A percentile compares a stretch with the other conserved stretches of the same genome.
Conservation (phyloP, 2,329 filamentous ascomycete genomes). For the Fusarium albidum region DNA sequence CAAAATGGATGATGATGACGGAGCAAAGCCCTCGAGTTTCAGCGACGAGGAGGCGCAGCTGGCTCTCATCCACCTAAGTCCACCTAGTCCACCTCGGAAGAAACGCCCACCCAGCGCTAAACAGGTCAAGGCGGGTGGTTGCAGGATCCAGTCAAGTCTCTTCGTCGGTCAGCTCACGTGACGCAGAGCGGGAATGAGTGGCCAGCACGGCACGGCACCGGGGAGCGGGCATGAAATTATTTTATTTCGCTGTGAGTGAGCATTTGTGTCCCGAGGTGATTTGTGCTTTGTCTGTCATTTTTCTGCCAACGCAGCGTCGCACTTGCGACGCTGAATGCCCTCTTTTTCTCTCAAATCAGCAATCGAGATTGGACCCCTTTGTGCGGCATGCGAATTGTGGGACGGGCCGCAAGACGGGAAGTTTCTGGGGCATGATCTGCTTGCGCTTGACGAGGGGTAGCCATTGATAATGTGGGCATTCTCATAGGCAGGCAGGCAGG, state of each 20-base stretch:
- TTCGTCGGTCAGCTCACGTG: conserved; percentile 26
- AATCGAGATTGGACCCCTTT: background rate
- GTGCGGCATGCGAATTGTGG: background rate
- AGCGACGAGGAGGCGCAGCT: conserved; percentile 29
- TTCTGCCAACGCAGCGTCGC: conserved; percentile 11
- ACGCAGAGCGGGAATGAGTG: background rate
- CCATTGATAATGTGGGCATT: conserved; percentile 9
- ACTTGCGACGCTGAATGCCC: conserved; percentile 16
- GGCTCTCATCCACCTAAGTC: conserved; percentile 12
- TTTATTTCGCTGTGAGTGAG: background rate
- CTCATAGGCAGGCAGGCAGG: conserved; percentile 9
- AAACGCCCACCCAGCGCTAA: conserved; percentile 26
- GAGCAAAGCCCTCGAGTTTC: conserved; percentile 15
- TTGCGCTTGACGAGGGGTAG: background rate
- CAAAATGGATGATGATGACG: conserved; percentile 25
- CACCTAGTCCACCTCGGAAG: too few species aligned
- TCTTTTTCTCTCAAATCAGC: conserved; percentile 15
- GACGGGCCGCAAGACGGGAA: background rate
- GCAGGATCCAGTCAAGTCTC: conserved; percentile 28
- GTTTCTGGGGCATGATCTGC: background rate
- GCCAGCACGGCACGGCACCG: background rate
- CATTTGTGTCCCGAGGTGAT: conserved; percentile 29
- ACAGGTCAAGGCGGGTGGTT: too few species aligned
- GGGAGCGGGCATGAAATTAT: background rate
- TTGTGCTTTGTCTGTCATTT: conserved; percentile 5